These are phyloP conservation scores for Persicaria maculosa DNA, from an alignment of 148 eudicot genomes.

Conservation along the genomic window DNA sequence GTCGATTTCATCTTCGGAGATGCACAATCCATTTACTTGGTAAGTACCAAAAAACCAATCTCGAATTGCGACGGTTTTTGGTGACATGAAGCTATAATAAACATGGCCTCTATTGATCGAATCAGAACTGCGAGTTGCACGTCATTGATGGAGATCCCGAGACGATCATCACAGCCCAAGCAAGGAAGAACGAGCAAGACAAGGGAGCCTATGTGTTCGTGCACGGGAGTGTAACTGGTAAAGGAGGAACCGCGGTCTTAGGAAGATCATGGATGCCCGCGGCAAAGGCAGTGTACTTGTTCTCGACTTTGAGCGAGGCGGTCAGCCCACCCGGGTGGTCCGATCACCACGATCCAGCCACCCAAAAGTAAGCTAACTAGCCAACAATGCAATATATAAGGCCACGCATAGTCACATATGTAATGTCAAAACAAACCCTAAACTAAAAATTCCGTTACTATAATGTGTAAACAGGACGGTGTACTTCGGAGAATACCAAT, in stretches of 20 bases:
- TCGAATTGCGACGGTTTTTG: no score
- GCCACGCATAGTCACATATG: no score
- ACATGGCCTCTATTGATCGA: no score
- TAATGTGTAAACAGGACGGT: conserved; percentile 27
- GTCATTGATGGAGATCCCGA: conserved; percentile 21
- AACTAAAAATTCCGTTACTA: no score
- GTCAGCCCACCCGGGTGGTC: conserved; percentile 35
- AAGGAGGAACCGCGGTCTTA: conserved; percentile 12
- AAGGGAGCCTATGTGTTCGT: conserved; percentile 20
- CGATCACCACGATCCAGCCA: conserved; percentile 11
- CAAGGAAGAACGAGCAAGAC: conserved; percentile 15
- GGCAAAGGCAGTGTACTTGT: conserved; percentile 19
- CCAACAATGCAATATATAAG: no score
- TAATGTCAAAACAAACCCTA: no score
- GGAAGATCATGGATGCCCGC: conserved; percentile 33
- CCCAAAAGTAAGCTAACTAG: conserved; percentile 17
- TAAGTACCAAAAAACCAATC: conserved; percentile 8
- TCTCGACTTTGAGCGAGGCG: conserved; percentile 18
- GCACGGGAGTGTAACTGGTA: conserved; percentile 25
- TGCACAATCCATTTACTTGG: conserved; percentile 54
- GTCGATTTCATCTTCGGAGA: conserved; percentile 59
- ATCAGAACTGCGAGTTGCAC: conserved; percentile 27
- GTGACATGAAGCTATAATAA: no score
- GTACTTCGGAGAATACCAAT: conserved; percentile 40
- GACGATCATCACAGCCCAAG: conserved; percentile 30